Percentiles rank a stretch among this genome's conserved stretches.
Conservation (phyloP, 306 rosid species). For the Fragaria iinumae region DNA sequence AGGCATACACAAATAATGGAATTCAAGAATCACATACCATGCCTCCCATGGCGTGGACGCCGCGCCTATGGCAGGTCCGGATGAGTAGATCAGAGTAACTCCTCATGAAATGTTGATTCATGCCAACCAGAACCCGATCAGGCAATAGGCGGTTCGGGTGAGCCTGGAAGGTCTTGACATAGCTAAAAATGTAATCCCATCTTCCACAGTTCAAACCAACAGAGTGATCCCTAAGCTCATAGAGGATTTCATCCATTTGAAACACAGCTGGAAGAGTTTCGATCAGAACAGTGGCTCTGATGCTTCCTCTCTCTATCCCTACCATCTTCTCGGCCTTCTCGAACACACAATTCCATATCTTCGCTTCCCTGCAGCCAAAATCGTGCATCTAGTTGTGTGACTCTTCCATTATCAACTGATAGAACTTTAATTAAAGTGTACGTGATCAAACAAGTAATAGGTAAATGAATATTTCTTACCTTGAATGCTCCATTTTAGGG, state of each 20-base stretch:
- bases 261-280: slow-evolving; percentile 93
- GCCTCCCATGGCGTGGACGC: slow-evolving; percentile 95
- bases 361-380: slow-evolving; percentile 68
- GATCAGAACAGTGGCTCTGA: slow-evolving; percentile 80
- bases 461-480: slow-evolving; percentile 38
- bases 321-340: slow-evolving; percentile 76
- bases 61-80: slow-evolving; percentile 79
- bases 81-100: slow-evolving; percentile 86
- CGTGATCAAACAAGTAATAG: neutral
- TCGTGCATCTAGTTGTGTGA: neutral
- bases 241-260: slow-evolving; percentile 89
- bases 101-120: slow-evolving; percentile 90
- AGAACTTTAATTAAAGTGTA: neutral
- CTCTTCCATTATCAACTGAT: neutral
- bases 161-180: slow-evolving; percentile 86
- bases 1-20: neutral
- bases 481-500: slow-evolving; percentile 93
- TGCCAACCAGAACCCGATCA: slow-evolving; percentile 77
- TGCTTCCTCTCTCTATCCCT: slow-evolving; percentile 83
- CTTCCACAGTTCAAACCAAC: slow-evolving; percentile 89
- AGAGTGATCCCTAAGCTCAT: slow-evolving; percentile 86
- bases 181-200: slow-evolving; percentile 97
- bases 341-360: slow-evolving; percentile 83
- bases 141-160: slow-evolving; percentile 81
- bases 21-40: slow-evolving; percentile 47